Conservation (phyloP, 2,329 filamentous ascomycete genomes). For the Trichoderma sp. region DNA sequence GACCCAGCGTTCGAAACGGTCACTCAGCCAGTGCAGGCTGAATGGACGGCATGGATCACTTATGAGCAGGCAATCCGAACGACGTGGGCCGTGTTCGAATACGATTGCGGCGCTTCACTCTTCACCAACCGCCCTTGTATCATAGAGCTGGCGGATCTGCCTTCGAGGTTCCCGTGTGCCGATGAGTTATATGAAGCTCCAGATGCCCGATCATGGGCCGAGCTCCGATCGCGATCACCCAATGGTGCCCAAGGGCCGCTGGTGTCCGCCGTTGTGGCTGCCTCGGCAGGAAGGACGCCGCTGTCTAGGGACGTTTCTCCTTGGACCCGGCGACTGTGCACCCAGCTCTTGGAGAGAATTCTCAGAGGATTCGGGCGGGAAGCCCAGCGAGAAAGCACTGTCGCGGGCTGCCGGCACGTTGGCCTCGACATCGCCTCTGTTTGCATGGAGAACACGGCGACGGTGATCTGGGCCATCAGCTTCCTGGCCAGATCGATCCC, state of each 20-base stretch:
- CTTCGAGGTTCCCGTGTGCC: conserved; percentile 35
- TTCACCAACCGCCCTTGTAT: conserved; percentile 37
- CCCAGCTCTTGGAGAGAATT: conserved; percentile 38
- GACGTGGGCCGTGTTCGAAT: conserved; percentile 40
- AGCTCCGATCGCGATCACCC: conserved; percentile 30
- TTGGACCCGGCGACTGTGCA: conserved; percentile 38
- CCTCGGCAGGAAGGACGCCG: conserved; percentile 15
- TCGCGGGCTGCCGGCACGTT: conserved; percentile 35
- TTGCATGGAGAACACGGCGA: conserved; percentile 26
- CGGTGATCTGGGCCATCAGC: conserved; percentile 32
- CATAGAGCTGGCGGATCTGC: conserved; percentile 38
- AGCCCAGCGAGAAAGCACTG: conserved; percentile 32
- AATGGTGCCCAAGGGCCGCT: conserved; percentile 20
- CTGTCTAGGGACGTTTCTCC: conserved; percentile 31
- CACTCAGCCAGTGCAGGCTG: conserved; percentile 3
- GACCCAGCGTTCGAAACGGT: background rate
- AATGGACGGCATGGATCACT: conserved; percentile 36
- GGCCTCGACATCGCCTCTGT: conserved; percentile 32
- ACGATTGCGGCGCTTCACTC: conserved; percentile 40
- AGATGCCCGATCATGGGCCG: conserved; percentile 36
- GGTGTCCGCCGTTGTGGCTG: conserved; percentile 23
- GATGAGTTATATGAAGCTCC: conserved; percentile 39
- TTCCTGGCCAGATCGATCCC: background rate
- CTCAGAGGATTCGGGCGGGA: conserved; percentile 35
- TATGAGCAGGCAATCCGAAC: conserved; percentile 35